Percentiles rank a stretch among this genome's conserved stretches.
These are phyloP conservation scores for Raddia distichophylla DNA, from an alignment of 176 grass and related monocot genomes.

Conservation along the genomic window DNA sequence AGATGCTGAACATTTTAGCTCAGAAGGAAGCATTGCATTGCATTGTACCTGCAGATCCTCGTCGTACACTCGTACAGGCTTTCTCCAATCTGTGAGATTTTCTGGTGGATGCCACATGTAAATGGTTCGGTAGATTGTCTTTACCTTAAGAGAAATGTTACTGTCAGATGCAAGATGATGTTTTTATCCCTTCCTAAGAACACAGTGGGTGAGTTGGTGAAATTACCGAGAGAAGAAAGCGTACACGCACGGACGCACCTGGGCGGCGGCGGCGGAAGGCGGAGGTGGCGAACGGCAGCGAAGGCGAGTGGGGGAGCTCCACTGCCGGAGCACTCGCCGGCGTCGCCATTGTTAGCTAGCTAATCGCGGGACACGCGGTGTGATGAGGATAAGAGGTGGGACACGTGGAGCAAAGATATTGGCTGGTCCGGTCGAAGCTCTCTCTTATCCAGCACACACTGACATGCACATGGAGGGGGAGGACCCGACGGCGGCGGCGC, in stretches of 20 bases:
- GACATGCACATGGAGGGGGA: constrained; percentile 59
- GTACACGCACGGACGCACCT: constrained; percentile 5
- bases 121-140: constrained; percentile 10
- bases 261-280: background rate
- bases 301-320: background rate
- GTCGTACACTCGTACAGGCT: background rate
- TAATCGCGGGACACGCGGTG: background rate
- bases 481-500: constrained; percentile 55
- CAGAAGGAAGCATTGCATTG: constrained; percentile 11
- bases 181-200: background rate
- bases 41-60: constrained; percentile 3
- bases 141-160: constrained; percentile 1
- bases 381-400: constrained; percentile 26
- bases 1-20: background rate
- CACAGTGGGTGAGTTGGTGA: background rate
- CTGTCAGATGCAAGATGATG: background rate
- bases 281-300: background rate
- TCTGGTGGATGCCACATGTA: background rate
- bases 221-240: background rate
- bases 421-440: background rate
- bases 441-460: background rate
- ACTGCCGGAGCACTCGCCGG: constrained; percentile 15
- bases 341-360: background rate
- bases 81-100: background rate
- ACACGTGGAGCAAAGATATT: constrained; percentile 25